Base-by-base conservation (phyloP, 768 basidiomycete species). In the Dioszegia aurantiaca region DNA sequence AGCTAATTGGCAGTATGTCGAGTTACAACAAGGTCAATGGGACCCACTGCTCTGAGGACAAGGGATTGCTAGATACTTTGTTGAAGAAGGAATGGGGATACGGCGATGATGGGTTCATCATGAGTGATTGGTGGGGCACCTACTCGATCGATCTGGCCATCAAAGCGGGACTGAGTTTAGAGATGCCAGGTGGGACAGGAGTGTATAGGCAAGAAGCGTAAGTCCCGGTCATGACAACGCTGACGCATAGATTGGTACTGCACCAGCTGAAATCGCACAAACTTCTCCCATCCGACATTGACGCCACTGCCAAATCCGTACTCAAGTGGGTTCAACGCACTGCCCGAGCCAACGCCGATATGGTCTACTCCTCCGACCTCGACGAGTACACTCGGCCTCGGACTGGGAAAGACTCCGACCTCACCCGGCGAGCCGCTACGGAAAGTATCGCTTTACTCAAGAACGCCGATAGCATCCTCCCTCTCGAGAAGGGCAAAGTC, bases 371-470 rank as follows among this genome's bases (percentile, higher is more conserved):
- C 3, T 12, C 40, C 9, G 42, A 52, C 28, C 4, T 21, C 1
- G 31, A 28, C 24, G 58, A 59, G 33, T 37, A 24, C 11, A 59
- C 58, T 14, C 51, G 58, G 2, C 43, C 51, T 3, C 23, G 19
- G 2, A 36, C 49, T 11, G n/a, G 23, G 17, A 21, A 11, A 16
- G 55, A 56, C 44, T 16, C 16, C 17, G 55, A 56, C 16, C 27
- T 53, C 6, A 40, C 49, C 26, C n/a, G 54, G 21, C 78, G 80
- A 56, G 73, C 86, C 2, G 86, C 85, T 6, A 81, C 81, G 2
- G 82, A 85, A 37, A 80, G 83, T 1, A 86, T 90, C 59, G 86
- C 89, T 24, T 80, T 90, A 23, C 77, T 90, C 54, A 87, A 87
- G 80, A 90, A 89, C 69, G 80, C 84, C 2, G 71, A 75, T 41